phyloP scores from a whole-genome alignment of 179 eudicot genomes.

The Silene noctiflora region DNA sequence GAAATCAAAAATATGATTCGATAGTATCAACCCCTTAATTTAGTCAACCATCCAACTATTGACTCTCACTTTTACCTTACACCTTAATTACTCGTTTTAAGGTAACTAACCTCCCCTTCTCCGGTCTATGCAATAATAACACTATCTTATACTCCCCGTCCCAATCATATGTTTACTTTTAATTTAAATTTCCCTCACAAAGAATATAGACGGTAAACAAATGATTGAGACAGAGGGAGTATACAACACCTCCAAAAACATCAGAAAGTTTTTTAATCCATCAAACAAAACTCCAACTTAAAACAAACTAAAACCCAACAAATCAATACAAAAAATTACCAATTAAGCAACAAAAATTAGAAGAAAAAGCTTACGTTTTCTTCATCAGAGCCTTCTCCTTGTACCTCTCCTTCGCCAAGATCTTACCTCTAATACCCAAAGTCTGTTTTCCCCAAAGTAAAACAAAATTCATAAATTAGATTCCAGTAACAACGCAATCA shows the following conservation, averaged over 20 bases:
- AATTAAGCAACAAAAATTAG: background rate
- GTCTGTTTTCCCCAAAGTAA: constrained; percentile 35
- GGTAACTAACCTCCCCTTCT: too few relatives aligned
- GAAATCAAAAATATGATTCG: too few relatives aligned
- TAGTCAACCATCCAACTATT: too few relatives aligned
- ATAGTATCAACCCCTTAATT: too few relatives aligned
- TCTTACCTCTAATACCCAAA: constrained; percentile 94
- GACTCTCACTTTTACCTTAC: too few relatives aligned
- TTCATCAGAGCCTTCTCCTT: constrained; percentile 88
- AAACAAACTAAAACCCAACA: background rate
- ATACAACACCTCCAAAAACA: background rate
- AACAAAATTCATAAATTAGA: background rate
- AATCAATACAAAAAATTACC: background rate
- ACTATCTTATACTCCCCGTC: too few relatives aligned
- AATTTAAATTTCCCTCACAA: too few relatives aligned
- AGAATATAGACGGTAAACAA: too few relatives aligned
- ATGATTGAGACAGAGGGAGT: too few relatives aligned
- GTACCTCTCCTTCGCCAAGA: constrained; percentile 71
- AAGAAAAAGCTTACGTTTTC: constrained; percentile 63
- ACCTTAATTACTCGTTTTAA: too few relatives aligned
- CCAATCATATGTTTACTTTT: too few relatives aligned
- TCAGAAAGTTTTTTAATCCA: background rate
- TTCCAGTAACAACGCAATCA: background rate
- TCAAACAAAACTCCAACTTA: background rate
- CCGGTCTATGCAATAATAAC: too few relatives aligned